Base-by-base conservation (phyloP, 1,284 basidiomycete genomes). In the Cerioporus squamosus region DNA sequence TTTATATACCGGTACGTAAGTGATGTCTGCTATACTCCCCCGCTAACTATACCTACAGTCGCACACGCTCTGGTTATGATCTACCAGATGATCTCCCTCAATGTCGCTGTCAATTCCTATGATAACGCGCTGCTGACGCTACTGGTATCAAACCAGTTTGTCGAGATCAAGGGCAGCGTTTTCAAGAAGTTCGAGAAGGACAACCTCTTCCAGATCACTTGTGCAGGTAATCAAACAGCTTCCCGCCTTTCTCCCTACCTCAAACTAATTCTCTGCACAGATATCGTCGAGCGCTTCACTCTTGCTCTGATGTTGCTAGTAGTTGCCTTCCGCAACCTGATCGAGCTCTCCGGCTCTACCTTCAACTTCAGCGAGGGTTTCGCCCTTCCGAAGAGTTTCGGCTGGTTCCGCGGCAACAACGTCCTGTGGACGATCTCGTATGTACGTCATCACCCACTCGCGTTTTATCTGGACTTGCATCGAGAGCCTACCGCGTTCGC, bases 181-280 rank as follows among this genome's bases (percentile, higher is more conserved):
- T 99, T 99, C 85, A 99, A 99, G 77, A 98, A 94, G 73, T 99
- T 99, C 68, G 97, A 99, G 73, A 99, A 98, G 74, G 97, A 99
- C 70, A 98, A 94, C 70, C 83, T 99, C n/a, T 98, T 99, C 72
- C 97, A 99, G 74, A 96, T 99, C 63, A 97, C 95, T 56, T 98
- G 95, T 70, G 96, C 95, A 63, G 92, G 93, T 94, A 63, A 3
- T 10, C n/a, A n/a, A n/a, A n/a, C n/a, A n/a, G n/a, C 9, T 0
- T 6, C 24, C n/a, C 5, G 14, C 18, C 23, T 3, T 12, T 10
- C 26, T 29, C n/a, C 7, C 23, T 12, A 24, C 23, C 9, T 29
- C 18, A 6, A 5, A 12, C 44, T 57, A 20, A 50, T 44, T 26
- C 10, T 40, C 23, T 49, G 36, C 49, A 20, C 65, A 94, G 97